A percentile compares a stretch with the other conserved stretches of the same genome.
Conservation (phyloP, 2,329 filamentous ascomycete species). For the Fusarium buharicum region DNA sequence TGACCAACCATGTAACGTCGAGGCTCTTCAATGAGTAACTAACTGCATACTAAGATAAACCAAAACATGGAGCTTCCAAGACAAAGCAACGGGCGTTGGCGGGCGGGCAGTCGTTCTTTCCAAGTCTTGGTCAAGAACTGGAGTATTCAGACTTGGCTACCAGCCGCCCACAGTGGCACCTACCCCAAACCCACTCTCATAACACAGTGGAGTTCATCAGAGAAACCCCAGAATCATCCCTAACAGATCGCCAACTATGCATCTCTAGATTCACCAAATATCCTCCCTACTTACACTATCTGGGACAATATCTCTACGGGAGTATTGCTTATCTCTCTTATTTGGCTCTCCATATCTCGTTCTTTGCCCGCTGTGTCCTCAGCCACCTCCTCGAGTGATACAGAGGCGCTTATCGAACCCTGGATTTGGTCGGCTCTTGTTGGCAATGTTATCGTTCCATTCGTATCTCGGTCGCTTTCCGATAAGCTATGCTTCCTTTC, state of each 20-base stretch:
- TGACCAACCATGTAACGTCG: not conserved
- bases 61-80: not conserved
- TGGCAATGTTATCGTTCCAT: slow-evolving; percentile 12
- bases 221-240: slow-evolving; percentile 22
- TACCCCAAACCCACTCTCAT: slow-evolving; percentile 23
- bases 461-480: slow-evolving; percentile 40
- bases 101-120: not conserved
- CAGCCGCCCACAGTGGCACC: slow-evolving; percentile 17
- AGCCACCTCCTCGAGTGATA: slow-evolving; percentile 21
- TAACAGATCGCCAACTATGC: slow-evolving; percentile 20
- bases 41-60: not conserved
- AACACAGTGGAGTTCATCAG: not conserved
- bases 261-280: slow-evolving; percentile 20
- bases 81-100: not conserved
- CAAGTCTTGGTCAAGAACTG: not conserved
- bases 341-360: slow-evolving; percentile 24
- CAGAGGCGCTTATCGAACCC: slow-evolving; percentile 32
- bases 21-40: not conserved
- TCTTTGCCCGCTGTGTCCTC: slow-evolving; percentile 21
- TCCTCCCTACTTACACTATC: slow-evolving; percentile 8
- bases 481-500: slow-evolving; percentile 17
- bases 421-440: slow-evolving; percentile 13
- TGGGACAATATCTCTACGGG: not conserved
- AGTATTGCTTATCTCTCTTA: slow-evolving; percentile 30
- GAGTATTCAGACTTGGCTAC: slow-evolving; percentile 10